Evolutionary conservation across 2,329 filamentous ascomycete genomes (phyloP).

Genomic region (Fusarium xyrophilum): DNA sequence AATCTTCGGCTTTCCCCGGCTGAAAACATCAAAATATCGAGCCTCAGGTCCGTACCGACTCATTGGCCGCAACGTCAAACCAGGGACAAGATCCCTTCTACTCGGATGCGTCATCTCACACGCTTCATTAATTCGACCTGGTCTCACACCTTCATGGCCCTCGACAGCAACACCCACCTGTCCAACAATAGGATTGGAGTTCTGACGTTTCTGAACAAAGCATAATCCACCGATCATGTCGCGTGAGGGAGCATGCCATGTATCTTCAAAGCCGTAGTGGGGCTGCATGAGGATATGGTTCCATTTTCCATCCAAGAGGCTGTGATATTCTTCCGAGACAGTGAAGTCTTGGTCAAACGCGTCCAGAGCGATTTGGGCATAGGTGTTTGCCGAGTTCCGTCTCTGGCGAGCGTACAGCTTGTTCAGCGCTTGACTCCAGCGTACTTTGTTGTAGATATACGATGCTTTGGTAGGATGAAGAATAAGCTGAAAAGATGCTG

Average conservation of each 20-base stretch:
- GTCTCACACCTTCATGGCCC: conserved; percentile 65
- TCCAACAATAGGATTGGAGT: conserved; percentile 61
- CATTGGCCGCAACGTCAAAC: conserved; percentile 63
- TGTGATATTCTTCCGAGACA: conserved; percentile 59
- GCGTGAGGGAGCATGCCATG: conserved; percentile 63
- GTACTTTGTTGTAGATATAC: conserved; percentile 56
- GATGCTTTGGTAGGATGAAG: conserved; percentile 64
- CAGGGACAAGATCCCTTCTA: conserved; percentile 58
- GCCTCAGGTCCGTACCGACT: conserved; percentile 63
- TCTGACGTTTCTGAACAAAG: conserved; percentile 59
- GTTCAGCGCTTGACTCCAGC: conserved; percentile 54
- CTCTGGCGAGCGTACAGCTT: conserved; percentile 60
- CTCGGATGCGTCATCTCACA: conserved; percentile 57
- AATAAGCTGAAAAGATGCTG: conserved; percentile 65
- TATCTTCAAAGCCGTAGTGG: conserved; percentile 58
- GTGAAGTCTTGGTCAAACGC: conserved; percentile 60
- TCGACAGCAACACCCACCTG: conserved; percentile 71
- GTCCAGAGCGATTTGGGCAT: conserved; percentile 54
- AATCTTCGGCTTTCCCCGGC: conserved; percentile 61
- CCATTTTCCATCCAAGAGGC: conserved; percentile 61
- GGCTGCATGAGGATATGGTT: conserved; percentile 60
- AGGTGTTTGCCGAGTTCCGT: conserved; percentile 59
- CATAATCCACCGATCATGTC: conserved; percentile 62
- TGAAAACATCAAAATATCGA: conserved; percentile 70
- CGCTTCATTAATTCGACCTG: conserved; percentile 56